Conservation (phyloP, 1,284 basidiomycete genomes). For the Melampsora larici-populina region DNA sequence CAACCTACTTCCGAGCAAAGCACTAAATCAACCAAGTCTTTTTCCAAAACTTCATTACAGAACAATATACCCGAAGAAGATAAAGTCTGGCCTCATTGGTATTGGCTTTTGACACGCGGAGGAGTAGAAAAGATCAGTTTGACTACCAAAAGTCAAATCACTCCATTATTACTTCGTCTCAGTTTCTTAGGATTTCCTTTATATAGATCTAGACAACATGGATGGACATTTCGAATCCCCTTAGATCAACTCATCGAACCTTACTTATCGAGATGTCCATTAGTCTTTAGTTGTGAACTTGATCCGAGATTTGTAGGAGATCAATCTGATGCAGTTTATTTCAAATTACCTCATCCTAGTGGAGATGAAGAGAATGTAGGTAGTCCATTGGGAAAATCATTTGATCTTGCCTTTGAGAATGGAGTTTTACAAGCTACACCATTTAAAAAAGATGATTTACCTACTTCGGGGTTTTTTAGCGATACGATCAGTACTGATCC, state of each 20-base stretch:
- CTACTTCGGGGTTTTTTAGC: conserved; percentile 49
- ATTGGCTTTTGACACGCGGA: conserved; percentile 70
- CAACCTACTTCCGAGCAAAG: neutral
- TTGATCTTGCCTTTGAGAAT: conserved; percentile 81
- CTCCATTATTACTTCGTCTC: conserved; percentile 79
- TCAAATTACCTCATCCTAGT: conserved; percentile 93
- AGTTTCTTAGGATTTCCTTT: conserved; percentile 86
- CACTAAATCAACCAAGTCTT: conserved; percentile 10
- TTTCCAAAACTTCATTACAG: neutral
- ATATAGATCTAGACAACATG: conserved; percentile 79
- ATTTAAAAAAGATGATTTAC: conserved; percentile 53
- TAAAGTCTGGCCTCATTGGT: conserved; percentile 79
- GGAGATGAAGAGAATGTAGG: conserved; percentile 93
- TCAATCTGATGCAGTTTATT: conserved; percentile 63
- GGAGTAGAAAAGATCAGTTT: conserved; percentile 66
- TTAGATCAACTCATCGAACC: conserved; percentile 47
- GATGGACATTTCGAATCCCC: conserved; percentile 84
- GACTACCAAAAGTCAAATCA: conserved; percentile 76
- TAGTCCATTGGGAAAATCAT: conserved; percentile 81
- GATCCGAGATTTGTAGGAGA: conserved; percentile 63
- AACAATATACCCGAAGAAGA: conserved; percentile 41
- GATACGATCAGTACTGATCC: neutral
- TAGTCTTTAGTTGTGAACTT: conserved; percentile 45
- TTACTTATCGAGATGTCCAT: conserved; percentile 47
- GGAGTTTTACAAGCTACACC: conserved; percentile 65